Percentiles rank a stretch among this genome's conserved stretches.
phyloP scores from a whole-genome alignment of 495 filamentous ascomycete species.

The Neurospora cerealis region DNA sequence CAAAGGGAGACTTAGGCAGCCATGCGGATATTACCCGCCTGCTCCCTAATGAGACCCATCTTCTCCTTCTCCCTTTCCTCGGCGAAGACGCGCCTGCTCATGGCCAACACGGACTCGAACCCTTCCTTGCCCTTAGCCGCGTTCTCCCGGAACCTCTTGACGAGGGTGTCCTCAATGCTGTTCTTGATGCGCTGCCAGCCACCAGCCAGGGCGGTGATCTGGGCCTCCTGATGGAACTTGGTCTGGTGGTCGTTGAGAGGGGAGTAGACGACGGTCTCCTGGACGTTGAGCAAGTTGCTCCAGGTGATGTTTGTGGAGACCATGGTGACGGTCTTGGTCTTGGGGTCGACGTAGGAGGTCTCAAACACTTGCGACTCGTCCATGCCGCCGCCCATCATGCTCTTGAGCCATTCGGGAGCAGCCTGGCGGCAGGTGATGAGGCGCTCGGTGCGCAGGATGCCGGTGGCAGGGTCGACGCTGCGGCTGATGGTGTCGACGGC shows the following conservation, averaged over 20 bases:
- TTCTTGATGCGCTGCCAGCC: conserved; percentile 94
- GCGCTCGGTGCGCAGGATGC: conserved; percentile 90
- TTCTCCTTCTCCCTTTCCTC: conserved; percentile 55
- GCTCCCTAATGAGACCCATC: conserved; percentile 18
- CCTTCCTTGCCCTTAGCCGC: conserved; percentile 80
- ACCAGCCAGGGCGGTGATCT: conserved; percentile 88
- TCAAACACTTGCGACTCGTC: conserved; percentile 84
- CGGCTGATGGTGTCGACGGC: conserved; percentile 88
- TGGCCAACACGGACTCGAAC: conserved; percentile 87
- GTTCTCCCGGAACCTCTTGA: conserved; percentile 85
- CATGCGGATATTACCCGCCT: conserved; percentile 21
- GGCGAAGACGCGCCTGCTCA: conserved; percentile 84
- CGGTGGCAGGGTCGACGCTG: conserved; percentile 65
- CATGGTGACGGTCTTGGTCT: conserved; percentile 79
- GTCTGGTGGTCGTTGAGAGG: conserved; percentile 58
- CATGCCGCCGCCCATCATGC: conserved; percentile 54
- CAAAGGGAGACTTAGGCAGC: conserved; percentile 1
- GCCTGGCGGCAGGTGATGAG: conserved; percentile 91
- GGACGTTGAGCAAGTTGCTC: conserved; percentile 75
- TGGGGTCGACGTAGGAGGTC: conserved; percentile 84
- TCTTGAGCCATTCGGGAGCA: conserved; percentile 75
- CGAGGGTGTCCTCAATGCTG: conserved; percentile 82
- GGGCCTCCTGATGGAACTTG: conserved; percentile 74
- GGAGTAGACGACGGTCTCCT: conserved; percentile 80
- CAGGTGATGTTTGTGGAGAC: conserved; percentile 85